A percentile compares a stretch with the other conserved stretches of the same genome.
Evolutionary conservation across 371 early-diverging fungal genomes (phyloP).

Genomic region (Mortierella sp.): DNA sequence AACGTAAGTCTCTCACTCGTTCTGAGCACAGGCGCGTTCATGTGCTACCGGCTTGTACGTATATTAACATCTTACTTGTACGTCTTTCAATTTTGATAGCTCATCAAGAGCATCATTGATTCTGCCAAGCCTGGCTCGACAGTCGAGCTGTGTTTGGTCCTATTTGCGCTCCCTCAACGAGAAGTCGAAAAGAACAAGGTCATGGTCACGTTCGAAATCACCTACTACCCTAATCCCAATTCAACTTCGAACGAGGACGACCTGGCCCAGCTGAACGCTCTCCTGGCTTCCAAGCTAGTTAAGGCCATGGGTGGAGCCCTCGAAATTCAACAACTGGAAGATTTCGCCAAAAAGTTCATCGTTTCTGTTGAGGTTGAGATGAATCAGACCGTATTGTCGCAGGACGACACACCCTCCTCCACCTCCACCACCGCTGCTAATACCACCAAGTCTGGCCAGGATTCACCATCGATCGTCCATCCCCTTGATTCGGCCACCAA

Average conservation of each 20-base stretch:
- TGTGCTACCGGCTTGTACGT: not conserved
- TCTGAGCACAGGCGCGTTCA: not conserved
- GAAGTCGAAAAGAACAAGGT: constrained; percentile 47
- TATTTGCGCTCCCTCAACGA: constrained; percentile 33
- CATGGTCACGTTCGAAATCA: constrained; percentile 65
- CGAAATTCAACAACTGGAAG: constrained; percentile 58
- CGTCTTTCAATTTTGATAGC: constrained; percentile 47
- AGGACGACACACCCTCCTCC: constrained; percentile 21
- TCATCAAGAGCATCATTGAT: constrained; percentile 69
- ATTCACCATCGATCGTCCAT: constrained; percentile 20
- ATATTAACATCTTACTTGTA: not conserved
- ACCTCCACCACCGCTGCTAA: constrained; percentile 17
- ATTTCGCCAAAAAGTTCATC: constrained; percentile 53
- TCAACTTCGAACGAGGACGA: constrained; percentile 46
- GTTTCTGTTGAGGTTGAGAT: constrained; percentile 49
- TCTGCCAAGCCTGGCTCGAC: constrained; percentile 69
- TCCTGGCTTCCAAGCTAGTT: constrained; percentile 66
- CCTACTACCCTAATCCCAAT: constrained; percentile 61
- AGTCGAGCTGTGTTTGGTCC: constrained; percentile 70
- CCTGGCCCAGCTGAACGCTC: constrained; percentile 59
- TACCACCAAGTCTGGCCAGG: not conserved
- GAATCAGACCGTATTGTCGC: constrained; percentile 6
- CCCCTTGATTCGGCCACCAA: constrained; percentile 34
- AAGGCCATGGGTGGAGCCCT: constrained; percentile 63
- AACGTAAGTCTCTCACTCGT: constrained; percentile 60